Percentiles rank a stretch among this genome's conserved stretches.
phyloP scores from a whole-genome alignment of 352 stramenopile genomes.

The Phytopythium ostracodes region DNA sequence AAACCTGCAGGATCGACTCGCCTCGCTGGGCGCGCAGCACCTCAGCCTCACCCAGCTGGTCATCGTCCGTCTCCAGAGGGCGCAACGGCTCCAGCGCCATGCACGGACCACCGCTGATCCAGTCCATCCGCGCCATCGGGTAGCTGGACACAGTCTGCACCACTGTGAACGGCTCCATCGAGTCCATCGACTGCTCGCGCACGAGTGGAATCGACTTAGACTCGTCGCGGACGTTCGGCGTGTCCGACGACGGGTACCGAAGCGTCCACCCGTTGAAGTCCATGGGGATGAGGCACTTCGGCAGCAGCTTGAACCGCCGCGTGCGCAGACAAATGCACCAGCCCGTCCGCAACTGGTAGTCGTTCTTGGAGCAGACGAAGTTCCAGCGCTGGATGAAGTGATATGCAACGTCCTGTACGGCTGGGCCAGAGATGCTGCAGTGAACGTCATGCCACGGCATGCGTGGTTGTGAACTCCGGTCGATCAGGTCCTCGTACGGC shows the following conservation, averaged over 20 bases:
- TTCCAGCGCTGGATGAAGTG: conserved; percentile 93
- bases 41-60: conserved; percentile 37
- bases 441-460: conserved; percentile 91
- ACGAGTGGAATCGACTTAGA: conserved; percentile 41
- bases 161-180: conserved; percentile 48
- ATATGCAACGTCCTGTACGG: conserved; percentile 81
- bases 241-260: conserved; percentile 64
- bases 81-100: conserved; percentile 27
- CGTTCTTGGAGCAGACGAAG: conserved; percentile 86
- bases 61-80: conserved; percentile 13
- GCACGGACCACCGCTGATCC: conserved; percentile 16
- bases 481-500: conserved; percentile 80
- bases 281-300: conserved; percentile 84
- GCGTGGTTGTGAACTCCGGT: conserved; percentile 66
- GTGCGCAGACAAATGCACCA: conserved; percentile 87
- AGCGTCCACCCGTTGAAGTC: conserved; percentile 82
- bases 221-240: conserved; percentile 21
- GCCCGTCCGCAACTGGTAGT: conserved; percentile 80
- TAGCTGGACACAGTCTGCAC: conserved; percentile 38
- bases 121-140: conserved; percentile 5
- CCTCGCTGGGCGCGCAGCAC: conserved; percentile 60
- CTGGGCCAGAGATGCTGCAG: conserved; percentile 73
- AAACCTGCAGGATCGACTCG: conserved; percentile 58
- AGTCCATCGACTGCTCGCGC: conserved; percentile 55
- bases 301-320: conserved; percentile 77